Base-by-base conservation (phyloP, 2,329 filamentous ascomycete genomes). In the Diaporthe vaccinii region DNA sequence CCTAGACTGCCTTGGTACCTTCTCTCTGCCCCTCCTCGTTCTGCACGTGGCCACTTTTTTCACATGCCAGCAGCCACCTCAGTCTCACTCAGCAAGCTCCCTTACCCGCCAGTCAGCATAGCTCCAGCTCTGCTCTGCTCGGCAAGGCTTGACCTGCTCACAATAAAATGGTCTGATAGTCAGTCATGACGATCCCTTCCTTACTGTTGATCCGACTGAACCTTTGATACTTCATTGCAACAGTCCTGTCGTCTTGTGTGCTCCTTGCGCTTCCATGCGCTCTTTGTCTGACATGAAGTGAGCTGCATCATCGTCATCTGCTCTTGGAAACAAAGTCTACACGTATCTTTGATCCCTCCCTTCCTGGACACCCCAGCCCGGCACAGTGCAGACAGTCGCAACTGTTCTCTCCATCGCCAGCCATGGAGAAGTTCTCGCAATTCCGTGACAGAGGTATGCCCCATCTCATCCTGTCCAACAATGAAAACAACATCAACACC, bases 401-500 rank as follows among this genome's bases (percentile, higher is more conserved):
- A 15, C 14, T 25, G 8, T 28, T 20, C 10, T 31, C 28, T 14
- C 39, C 20, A 28, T 17, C 41, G 14, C n/a, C 68, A 77, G 80
- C 57, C 46, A 98, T 98, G 96, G 96, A 98, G 88, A 98, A 97
- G 84, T 98, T 95, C 84, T 96, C 94, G 74, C 95, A 98, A 83
- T 98, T 95, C 82, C 93, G 96, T 80, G 96, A 98, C 85, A 92
- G 93, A 91, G 95, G 95, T 94, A 87, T 78, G 82, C 62, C 58
- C 41, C 14, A 36, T n/a, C 25, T 59, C 41, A 75, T 74, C 39
- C 69, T 70, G 53, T n/a, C 44, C 65, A 36, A 55, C 25, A 28
- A 17, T 15, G 12, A 4, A 73, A 61, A 20, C 39, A 36, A 57
- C 36, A 41, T 62, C 71, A 62, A n/a, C 17, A 17, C 31, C 49